Evolutionary conservation across 768 basidiomycete genomes (phyloP).

Genomic region (Sistotremastrum niveocremeum): DNA sequence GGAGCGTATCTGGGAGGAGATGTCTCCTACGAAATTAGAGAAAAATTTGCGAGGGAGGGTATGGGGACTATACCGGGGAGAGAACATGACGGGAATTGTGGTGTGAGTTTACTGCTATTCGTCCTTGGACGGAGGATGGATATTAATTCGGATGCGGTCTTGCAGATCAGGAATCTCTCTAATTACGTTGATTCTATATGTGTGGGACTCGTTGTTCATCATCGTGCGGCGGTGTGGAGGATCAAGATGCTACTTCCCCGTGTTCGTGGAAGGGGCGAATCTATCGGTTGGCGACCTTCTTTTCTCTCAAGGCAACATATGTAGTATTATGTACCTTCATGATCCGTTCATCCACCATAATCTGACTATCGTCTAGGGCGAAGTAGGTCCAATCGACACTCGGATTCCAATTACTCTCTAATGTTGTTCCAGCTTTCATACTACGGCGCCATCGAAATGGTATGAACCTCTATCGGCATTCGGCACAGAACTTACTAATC

Average conservation of each 20-base stretch:
- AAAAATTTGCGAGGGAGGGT: conserved; percentile 49
- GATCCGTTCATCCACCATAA: too few relatives aligned
- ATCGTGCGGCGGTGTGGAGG: conserved; percentile 38
- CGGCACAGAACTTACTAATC: neutral
- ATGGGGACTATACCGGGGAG: conserved; percentile 62
- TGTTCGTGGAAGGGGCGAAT: conserved; percentile 64
- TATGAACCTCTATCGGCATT: conserved; percentile 8
- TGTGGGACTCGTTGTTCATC: too few relatives aligned
- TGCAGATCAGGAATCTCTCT: conserved; percentile 62
- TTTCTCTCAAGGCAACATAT: conserved; percentile 64
- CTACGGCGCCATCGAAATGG: conserved; percentile 73
- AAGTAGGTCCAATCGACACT: conserved; percentile 23
- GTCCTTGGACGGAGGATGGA: too few relatives aligned
- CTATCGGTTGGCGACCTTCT: conserved; percentile 69
- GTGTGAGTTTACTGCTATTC: conserved; percentile 27
- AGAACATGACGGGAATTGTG: conserved; percentile 73
- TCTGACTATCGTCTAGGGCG: conserved; percentile 29
- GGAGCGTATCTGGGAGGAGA: conserved; percentile 65
- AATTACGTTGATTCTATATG: too few relatives aligned
- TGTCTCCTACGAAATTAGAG: conserved; percentile 27
- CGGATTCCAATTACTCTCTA: neutral
- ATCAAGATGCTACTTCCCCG: conserved; percentile 64
- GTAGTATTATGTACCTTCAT: conserved; percentile 7
- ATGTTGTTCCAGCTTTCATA: conserved; percentile 39
- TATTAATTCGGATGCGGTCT: neutral